A percentile compares a stretch with the other conserved stretches of the same genome.
phyloP scores from a whole-genome alignment of 2,329 filamentous ascomycete species.

The Apiospora phragmitis region DNA sequence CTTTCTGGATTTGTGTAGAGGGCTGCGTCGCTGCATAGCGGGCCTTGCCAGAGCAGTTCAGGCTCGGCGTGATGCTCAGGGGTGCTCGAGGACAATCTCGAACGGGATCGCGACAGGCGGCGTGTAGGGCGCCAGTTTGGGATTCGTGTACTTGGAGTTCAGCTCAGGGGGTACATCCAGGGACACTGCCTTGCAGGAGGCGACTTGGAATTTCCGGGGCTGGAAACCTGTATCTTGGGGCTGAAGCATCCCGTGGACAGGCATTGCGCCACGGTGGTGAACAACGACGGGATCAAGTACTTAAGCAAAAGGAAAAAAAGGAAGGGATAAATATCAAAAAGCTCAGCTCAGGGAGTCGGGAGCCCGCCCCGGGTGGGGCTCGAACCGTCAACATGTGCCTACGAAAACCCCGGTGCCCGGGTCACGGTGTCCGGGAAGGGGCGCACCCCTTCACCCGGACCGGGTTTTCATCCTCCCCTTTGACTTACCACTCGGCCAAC shows the following conservation, averaged over 20 bases:
- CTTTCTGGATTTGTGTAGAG: neutral
- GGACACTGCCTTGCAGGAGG: neutral
- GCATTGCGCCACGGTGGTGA: neutral
- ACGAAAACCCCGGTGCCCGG: conserved; percentile 1
- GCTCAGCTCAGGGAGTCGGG: neutral
- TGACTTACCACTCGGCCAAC: neutral
- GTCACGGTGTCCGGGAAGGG: neutral
- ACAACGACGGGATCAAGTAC: neutral
- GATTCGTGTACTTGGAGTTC: neutral
- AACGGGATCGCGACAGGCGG: neutral
- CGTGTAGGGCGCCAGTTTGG: neutral
- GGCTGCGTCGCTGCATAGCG: neutral
- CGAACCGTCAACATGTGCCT: neutral
- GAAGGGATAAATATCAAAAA: neutral
- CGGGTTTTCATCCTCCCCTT: neutral
- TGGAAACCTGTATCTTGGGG: neutral
- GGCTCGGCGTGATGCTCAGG: neutral
- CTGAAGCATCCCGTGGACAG: neutral
- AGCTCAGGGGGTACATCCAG: neutral
- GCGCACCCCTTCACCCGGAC: neutral
- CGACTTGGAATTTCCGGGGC: neutral
- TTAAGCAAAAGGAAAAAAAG: too few relatives aligned
- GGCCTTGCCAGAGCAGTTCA: neutral
- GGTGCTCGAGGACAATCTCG: neutral
- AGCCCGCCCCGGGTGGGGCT: neutral